Base-by-base conservation (phyloP, 2,329 filamentous ascomycete genomes). In the Ciborinia camelliae region DNA sequence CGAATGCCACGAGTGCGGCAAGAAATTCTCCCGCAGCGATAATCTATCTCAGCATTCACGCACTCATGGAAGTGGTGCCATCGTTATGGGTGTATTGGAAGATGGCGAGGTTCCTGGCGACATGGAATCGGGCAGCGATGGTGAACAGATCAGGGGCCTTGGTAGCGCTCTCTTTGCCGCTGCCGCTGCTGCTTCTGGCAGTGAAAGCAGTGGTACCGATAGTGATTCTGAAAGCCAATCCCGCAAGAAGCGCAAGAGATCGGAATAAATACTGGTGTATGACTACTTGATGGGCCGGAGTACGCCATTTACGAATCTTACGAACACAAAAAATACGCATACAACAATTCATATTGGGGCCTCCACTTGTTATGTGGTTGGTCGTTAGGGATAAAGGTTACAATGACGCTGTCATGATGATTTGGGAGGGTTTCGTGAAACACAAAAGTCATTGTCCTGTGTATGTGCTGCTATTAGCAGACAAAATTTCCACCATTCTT, bases 11-110 rank as follows among this genome's bases (percentile, higher is more conserved):
- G 94, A 99, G 81, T 99, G 95, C 75, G 94, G 95, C 73, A 99
- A 99, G 89, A 97, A 96, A 83, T 99, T 98, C 81, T 98, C 94
- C 26, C 90, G 95, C 73, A 96, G 91, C 72, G 95, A 99, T 80
- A 99, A 99, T 82, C 86, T 99, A 20, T 91, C 92, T 30, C 95
- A 99, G 80, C 95, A 99, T 77, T 89, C 95, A 69, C 88, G 95
- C 68, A 99, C 95, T 5, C 95, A 99, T 75, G 92, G 92, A 64
- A 90, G 88, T 66, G 92, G 92, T 68, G 91, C 92, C 67, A 90
- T 97, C 70, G 88, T 96, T 74, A 94, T 98, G 89, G 91, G 91
- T 73, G 84, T 97, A 58, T 83, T 96, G 58, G 91, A 94, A 69
- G 85, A 89, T 63, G 84, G 84, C 51, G 89, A 91, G 79, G 69